Evolutionary conservation across 768 basidiomycete genomes (phyloP).

Genomic region (Pleurotus pulmonarius): DNA sequence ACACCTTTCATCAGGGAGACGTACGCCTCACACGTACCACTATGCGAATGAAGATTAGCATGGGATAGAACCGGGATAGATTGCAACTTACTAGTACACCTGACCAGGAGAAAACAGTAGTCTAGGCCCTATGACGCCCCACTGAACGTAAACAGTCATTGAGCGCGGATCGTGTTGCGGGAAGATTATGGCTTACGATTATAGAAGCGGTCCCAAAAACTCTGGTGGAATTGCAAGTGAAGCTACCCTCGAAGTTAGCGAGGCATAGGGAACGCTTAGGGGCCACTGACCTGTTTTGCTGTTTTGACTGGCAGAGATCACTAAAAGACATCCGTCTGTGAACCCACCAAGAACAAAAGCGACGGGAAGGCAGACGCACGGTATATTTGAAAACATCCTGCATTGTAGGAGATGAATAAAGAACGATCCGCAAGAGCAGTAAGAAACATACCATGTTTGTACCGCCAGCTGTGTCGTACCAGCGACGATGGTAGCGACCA

Average conservation of each 20-base stretch:
- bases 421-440: too few relatives aligned
- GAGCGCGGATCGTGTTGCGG: too few relatives aligned
- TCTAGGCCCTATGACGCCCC: constrained; percentile 69
- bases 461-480: constrained; percentile 67
- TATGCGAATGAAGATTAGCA: constrained; percentile 1
- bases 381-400: constrained; percentile 61
- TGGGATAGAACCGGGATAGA: neutral
- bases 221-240: constrained; percentile 47
- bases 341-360: too few relatives aligned
- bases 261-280: neutral
- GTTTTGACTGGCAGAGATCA: constrained; percentile 40
- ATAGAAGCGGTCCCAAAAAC: constrained; percentile 53
- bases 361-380: too few relatives aligned
- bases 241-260: constrained; percentile 24
- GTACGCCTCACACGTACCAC: neutral
- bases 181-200: too few relatives aligned
- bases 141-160: too few relatives aligned
- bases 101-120: constrained; percentile 52
- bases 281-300: constrained; percentile 36
- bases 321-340: too few relatives aligned
- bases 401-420: too few relatives aligned
- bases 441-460: too few relatives aligned
- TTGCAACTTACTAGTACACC: constrained; percentile 56
- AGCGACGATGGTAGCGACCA: constrained; percentile 56
- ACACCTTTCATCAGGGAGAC: neutral